Evolutionary conservation across 1,284 basidiomycete species (phyloP).

Genomic region (Cystobasidium sp.): DNA sequence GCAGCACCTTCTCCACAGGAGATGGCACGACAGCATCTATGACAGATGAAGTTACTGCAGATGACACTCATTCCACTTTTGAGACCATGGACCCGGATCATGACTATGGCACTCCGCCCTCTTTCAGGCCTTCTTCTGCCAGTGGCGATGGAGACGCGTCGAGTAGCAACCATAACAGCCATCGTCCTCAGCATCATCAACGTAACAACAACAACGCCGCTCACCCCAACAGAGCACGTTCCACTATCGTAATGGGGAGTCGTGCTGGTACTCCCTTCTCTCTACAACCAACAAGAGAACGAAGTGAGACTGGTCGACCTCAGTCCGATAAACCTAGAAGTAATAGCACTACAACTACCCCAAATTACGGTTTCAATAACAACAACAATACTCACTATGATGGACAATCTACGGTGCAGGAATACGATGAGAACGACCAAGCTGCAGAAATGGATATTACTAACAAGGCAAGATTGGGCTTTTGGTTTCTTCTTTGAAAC

Average conservation of each 20-base stretch:
- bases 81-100: not conserved
- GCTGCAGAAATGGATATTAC: not conserved
- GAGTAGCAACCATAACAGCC: not conserved
- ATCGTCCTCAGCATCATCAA: conserved; percentile 1
- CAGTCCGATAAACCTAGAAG: not conserved
- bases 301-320: not conserved
- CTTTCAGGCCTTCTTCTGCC: not conserved
- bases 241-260: not conserved
- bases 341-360: not conserved
- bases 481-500: not conserved
- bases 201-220: conserved; percentile 5
- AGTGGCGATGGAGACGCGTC: too few relatives aligned
- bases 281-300: not conserved
- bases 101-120: not conserved
- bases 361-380: not conserved
- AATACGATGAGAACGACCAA: not conserved
- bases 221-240: not conserved
- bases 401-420: not conserved
- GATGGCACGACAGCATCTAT: not conserved
- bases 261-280: not conserved
- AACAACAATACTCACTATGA: not conserved
- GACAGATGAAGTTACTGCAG: not conserved
- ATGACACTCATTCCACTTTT: not conserved
- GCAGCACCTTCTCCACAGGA: not conserved
- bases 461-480: conserved; percentile 27